phyloP scores from a whole-genome alignment of 23 red algal species.

The Chondrus crispus region DNA sequence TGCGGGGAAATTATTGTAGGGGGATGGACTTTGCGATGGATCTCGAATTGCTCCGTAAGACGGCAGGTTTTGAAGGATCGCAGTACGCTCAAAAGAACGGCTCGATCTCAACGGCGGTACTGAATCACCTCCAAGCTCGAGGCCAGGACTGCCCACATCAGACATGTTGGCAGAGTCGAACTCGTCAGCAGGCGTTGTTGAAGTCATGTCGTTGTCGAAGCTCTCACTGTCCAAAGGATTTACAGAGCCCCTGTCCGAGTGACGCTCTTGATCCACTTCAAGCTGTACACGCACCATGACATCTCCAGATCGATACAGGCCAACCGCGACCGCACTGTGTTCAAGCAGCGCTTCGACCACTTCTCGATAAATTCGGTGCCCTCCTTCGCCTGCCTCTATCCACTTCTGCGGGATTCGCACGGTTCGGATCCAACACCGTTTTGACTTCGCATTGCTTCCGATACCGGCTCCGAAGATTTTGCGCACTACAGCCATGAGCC shows the following conservation, averaged over 20 bases:
- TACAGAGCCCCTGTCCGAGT: not conserved
- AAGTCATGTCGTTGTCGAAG: not conserved
- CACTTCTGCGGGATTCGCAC: slow-evolving; percentile 49
- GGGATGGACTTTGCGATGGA: too few species aligned
- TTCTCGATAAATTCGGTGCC: slow-evolving; percentile 60
- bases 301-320: slow-evolving; percentile 67
- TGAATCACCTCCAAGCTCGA: not conserved
- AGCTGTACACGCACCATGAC: slow-evolving; percentile 52
- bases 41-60: not conserved
- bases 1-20: too few species aligned
- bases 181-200: not conserved
- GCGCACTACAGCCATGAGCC: slow-evolving; percentile 58
- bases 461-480: slow-evolving; percentile 74
- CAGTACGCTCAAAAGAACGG: not conserved
- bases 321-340: slow-evolving; percentile 49
- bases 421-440: slow-evolving; percentile 65
- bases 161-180: not conserved
- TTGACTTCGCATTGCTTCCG: slow-evolving; percentile 51
- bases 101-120: not conserved
- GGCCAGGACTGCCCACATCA: not conserved
- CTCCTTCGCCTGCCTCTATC: slow-evolving; percentile 18
- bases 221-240: too few species aligned
- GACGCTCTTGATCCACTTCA: not conserved
- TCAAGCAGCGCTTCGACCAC: slow-evolving; percentile 64
- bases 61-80: not conserved